Percentiles rank a stretch among this genome's conserved stretches.
Evolutionary conservation across 2,329 filamentous ascomycete species (phyloP).

Genomic region (Aspergillus sojae): DNA sequence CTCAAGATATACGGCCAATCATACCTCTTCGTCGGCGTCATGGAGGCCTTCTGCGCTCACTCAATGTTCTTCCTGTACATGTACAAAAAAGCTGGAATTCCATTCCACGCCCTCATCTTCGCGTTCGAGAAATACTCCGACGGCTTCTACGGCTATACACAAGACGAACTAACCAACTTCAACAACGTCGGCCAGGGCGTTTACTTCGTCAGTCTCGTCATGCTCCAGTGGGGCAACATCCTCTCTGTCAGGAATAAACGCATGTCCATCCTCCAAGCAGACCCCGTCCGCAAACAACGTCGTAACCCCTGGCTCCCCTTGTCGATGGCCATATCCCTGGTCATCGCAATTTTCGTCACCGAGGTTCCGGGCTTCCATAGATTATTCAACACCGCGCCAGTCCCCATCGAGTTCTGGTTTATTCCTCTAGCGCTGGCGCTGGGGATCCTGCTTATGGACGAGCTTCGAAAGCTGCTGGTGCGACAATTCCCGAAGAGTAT

Average conservation of each 20-base stretch:
- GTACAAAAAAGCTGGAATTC: constrained; percentile 52
- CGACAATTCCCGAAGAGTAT: constrained; percentile 49
- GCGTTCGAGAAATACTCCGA: constrained; percentile 52
- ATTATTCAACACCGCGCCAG: constrained; percentile 53
- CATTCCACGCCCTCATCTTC: constrained; percentile 53
- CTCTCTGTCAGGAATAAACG: constrained; percentile 55
- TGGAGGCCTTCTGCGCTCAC: constrained; percentile 55
- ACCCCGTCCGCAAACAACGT: constrained; percentile 50
- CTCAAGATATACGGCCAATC: constrained; percentile 55
- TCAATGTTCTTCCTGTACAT: constrained; percentile 60
- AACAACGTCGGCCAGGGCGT: constrained; percentile 55
- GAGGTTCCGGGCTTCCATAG: constrained; percentile 54
- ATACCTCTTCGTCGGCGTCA: constrained; percentile 56
- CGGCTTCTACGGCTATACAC: constrained; percentile 54
- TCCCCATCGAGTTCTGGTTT: constrained; percentile 57
- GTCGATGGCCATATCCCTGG: constrained; percentile 51
- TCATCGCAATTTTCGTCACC: constrained; percentile 58
- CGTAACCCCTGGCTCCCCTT: constrained; percentile 56
- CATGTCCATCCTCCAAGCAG: constrained; percentile 55
- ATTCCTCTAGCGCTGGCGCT: constrained; percentile 55
- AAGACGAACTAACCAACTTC: constrained; percentile 51
- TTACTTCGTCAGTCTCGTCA: constrained; percentile 58
- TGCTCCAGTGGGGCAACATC: constrained; percentile 59
- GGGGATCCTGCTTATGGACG: constrained; percentile 56
- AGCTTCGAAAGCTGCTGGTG: constrained; percentile 55